phyloP scores from a whole-genome alignment of 768 basidiomycete species.

The Paxillus rubicundulus region DNA sequence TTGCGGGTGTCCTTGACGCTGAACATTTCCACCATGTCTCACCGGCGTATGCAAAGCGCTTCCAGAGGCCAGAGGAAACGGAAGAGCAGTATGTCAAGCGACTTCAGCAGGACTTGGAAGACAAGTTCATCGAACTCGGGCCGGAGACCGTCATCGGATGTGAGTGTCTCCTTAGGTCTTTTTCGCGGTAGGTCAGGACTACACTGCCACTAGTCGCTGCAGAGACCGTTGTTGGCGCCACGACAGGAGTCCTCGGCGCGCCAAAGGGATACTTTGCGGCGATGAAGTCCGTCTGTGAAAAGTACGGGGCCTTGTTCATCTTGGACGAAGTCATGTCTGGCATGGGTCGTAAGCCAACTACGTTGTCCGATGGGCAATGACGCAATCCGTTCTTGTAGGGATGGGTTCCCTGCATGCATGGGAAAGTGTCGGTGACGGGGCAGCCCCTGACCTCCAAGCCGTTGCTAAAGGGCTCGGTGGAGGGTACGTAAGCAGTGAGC shows the following conservation, averaged over 20 bases:
- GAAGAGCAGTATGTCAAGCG: slow-evolving; percentile 80
- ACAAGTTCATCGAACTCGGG: slow-evolving; percentile 80
- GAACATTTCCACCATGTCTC: slow-evolving; percentile 81
- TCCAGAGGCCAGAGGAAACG: slow-evolving; percentile 63
- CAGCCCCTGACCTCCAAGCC: slow-evolving; percentile 80
- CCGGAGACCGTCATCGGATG: slow-evolving; percentile 82
- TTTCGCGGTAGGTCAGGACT: background rate
- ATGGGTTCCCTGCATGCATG: slow-evolving; percentile 88
- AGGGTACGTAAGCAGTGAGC: slow-evolving; percentile 51
- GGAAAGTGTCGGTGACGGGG: slow-evolving; percentile 79
- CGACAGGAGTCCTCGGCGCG: slow-evolving; percentile 70
- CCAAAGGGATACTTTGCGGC: slow-evolving; percentile 85
- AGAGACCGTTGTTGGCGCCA: slow-evolving; percentile 86
- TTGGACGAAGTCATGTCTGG: slow-evolving; percentile 93
- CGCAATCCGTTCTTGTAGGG: slow-evolving; percentile 39
- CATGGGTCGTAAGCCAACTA: slow-evolving; percentile 69
- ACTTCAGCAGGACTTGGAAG: slow-evolving; percentile 76
- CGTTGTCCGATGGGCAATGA: background rate
- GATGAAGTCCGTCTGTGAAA: slow-evolving; percentile 80
- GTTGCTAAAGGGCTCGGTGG: slow-evolving; percentile 89
- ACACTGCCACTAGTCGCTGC: slow-evolving; percentile 56
- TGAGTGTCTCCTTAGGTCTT: slow-evolving; percentile 33
- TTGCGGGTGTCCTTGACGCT: slow-evolving; percentile 60
- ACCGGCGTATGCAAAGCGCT: slow-evolving; percentile 84
- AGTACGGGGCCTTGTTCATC: slow-evolving; percentile 70